These are phyloP conservation scores for Epichloe sp. DNA, from an alignment of 2,329 filamentous ascomycete genomes.

Conservation along the genomic window DNA sequence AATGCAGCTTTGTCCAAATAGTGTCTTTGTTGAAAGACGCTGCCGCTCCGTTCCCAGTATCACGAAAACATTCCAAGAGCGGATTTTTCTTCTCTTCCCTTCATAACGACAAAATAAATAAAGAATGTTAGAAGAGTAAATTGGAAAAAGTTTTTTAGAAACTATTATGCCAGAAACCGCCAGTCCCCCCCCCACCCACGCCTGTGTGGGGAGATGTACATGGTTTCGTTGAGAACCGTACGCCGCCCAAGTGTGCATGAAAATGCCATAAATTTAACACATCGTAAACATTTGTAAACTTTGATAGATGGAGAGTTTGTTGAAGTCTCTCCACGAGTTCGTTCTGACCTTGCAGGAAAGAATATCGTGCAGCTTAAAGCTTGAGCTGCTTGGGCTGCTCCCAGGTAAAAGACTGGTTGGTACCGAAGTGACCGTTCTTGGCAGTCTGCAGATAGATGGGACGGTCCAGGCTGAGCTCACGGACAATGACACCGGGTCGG, in stretches of 20 bases:
- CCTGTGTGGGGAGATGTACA: slow-evolving; percentile 17
- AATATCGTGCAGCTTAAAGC: slow-evolving; percentile 47
- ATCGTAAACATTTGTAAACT: slow-evolving; percentile 18
- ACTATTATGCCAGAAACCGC: slow-evolving; percentile 22
- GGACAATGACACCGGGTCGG: slow-evolving; percentile 94
- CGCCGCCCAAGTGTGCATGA: slow-evolving; percentile 25
- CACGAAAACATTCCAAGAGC: slow-evolving; percentile 14
- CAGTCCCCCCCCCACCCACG: slow-evolving; percentile 16
- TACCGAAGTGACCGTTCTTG: slow-evolving; percentile 98
- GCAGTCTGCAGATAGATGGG: slow-evolving; percentile 98
- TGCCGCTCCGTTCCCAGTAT: slow-evolving; percentile 24
- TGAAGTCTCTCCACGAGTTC: slow-evolving; percentile 25
- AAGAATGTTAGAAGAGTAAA: slow-evolving; percentile 5
- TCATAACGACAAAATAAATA: slow-evolving; percentile 11
- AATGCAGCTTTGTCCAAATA: slow-evolving; percentile 24
- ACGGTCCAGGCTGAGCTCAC: slow-evolving; percentile 86
- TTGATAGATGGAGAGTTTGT: slow-evolving; percentile 22
- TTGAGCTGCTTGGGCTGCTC: slow-evolving; percentile 94
- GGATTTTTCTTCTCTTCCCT: not conserved
- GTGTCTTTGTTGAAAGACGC: slow-evolving; percentile 37
- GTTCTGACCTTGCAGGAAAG: not conserved
- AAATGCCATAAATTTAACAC: slow-evolving; percentile 26
- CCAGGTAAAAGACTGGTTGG: slow-evolving; percentile 96
- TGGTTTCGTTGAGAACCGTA: slow-evolving; percentile 36
- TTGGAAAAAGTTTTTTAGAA: slow-evolving; percentile 8